These are phyloP conservation scores for Mesotaenium endlicherianum DNA, from an alignment of 139 green algal genomes.

Conservation along the genomic window DNA sequence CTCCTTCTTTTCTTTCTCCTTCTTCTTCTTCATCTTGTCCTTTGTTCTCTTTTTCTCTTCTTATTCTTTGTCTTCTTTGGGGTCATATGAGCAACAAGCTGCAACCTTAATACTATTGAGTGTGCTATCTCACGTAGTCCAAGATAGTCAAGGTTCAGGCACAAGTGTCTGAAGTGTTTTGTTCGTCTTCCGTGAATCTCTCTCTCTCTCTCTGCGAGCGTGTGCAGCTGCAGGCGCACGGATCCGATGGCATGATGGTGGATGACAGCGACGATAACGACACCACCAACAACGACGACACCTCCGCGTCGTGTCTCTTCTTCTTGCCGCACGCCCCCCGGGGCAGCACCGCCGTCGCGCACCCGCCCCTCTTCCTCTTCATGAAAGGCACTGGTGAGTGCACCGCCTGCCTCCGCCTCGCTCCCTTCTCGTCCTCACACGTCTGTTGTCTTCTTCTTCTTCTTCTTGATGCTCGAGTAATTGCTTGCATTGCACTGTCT, in stretches of 20 bases:
- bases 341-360: conserved; percentile 1
- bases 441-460: background rate
- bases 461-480: background rate
- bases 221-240: conserved; percentile 43
- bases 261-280: too few species aligned
- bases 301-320: conserved; percentile 17
- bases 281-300: too few species aligned
- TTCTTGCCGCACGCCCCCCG: conserved; percentile 41
- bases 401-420: background rate
- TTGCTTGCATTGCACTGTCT: background rate
- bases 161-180: background rate
- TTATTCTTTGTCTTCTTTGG: background rate
- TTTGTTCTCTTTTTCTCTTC: background rate
- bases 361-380: conserved; percentile 40
- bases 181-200: background rate
- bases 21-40: background rate
- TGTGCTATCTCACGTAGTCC: background rate
- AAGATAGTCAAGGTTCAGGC: background rate
- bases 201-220: background rate
- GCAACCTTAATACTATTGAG: background rate
- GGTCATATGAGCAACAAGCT: background rate
- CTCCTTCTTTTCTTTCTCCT: background rate
- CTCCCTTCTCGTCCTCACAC: background rate
- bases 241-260: conserved; percentile 40
- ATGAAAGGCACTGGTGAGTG: conserved; percentile 48